These are phyloP conservation scores for Claviceps digitariae DNA, from an alignment of 2,329 filamentous ascomycete species.

Conservation along the genomic window DNA sequence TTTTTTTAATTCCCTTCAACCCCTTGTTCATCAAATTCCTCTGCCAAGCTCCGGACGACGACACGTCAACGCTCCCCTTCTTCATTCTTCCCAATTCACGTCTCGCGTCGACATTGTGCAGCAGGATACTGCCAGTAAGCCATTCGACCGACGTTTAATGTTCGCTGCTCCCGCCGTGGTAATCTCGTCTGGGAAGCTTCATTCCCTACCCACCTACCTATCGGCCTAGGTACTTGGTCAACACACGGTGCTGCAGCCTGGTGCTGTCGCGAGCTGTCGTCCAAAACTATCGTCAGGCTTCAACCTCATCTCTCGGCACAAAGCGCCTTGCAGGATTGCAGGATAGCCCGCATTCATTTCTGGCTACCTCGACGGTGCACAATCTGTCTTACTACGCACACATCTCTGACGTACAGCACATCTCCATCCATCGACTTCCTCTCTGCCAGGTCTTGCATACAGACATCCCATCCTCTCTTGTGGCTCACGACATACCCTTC, in stretches of 20 bases:
- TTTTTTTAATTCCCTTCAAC: neutral
- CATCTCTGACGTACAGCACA: neutral
- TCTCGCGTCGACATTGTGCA: neutral
- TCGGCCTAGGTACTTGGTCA: too few species aligned
- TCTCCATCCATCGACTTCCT: neutral
- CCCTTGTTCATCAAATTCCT: neutral
- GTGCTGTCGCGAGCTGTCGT: neutral
- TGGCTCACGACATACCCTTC: constrained; percentile 5
- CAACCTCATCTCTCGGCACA: neutral
- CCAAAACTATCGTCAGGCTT: neutral
- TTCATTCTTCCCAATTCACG: neutral
- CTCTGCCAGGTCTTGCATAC: neutral
- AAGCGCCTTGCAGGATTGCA: neutral
- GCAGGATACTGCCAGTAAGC: neutral
- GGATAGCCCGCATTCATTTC: neutral
- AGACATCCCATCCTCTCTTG: neutral
- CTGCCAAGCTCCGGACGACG: neutral
- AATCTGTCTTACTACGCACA: neutral
- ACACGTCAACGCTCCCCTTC: neutral
- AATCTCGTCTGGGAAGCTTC: neutral
- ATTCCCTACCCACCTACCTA: neutral
- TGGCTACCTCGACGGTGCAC: neutral
- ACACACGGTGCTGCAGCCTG: neutral
- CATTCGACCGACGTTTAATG: neutral
- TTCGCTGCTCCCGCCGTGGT: neutral